Percentiles rank a stretch among this genome's conserved stretches.
Evolutionary conservation across 805 yeast genomes (phyloP).

Genomic region (Candida silvicultrix): DNA sequence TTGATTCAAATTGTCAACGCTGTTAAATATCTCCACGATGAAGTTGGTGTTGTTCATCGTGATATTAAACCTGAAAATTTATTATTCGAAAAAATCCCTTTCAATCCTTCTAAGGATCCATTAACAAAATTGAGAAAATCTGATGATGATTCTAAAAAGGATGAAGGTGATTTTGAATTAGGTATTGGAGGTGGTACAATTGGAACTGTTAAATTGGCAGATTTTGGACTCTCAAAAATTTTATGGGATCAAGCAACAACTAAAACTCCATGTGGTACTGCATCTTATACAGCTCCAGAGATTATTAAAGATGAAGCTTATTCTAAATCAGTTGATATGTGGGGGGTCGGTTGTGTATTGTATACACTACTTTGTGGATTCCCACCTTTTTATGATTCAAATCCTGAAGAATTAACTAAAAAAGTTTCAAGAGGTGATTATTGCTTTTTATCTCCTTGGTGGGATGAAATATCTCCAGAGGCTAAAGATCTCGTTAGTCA

Average conservation of each 20-base stretch:
- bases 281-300: slow-evolving; percentile 98
- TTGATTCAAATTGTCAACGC: slow-evolving; percentile 60
- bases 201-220: slow-evolving; percentile 87
- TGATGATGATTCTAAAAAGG: slow-evolving; percentile 68
- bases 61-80: slow-evolving; percentile 81
- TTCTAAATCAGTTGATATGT: slow-evolving; percentile 94
- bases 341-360: slow-evolving; percentile 97
- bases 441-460: slow-evolving; percentile 75
- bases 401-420: slow-evolving; percentile 68
- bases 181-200: slow-evolving; percentile 91
- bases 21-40: slow-evolving; percentile 62
- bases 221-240: slow-evolving; percentile 90
- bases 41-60: slow-evolving; percentile 74
- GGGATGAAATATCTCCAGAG: slow-evolving; percentile 82
- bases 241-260: slow-evolving; percentile 67
- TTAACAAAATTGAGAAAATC: slow-evolving; percentile 42
- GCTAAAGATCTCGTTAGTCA: slow-evolving; percentile 79
- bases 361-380: slow-evolving; percentile 94
- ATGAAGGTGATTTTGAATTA: slow-evolving; percentile 80
- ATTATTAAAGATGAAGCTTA: slow-evolving; percentile 91
- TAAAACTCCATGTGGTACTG: slow-evolving; percentile 98
- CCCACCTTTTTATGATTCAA: slow-evolving; percentile 86
- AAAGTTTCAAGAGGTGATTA: slow-evolving; percentile 70
- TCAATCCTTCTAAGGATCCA: slow-evolving; percentile 31
- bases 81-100: slow-evolving; percentile 54